These are phyloP conservation scores for Eremomyces bilateralis DNA, from an alignment of 495 filamentous ascomycete genomes.

Conservation along the genomic window DNA sequence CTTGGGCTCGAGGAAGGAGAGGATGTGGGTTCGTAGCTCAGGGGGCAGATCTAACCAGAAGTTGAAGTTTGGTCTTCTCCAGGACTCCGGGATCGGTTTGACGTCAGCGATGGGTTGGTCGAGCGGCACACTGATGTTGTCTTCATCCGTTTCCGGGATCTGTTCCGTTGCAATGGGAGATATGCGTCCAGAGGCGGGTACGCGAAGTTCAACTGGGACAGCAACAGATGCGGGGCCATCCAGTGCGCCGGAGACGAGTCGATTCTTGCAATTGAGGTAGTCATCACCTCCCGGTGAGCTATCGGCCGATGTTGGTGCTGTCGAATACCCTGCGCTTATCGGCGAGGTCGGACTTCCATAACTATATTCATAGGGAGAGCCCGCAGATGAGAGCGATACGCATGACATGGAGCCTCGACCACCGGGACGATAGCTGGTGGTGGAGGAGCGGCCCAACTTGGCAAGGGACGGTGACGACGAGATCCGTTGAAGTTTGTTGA, in stretches of 20 bases:
- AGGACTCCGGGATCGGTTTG: constrained; percentile 7
- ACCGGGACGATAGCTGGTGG: constrained; percentile 32
- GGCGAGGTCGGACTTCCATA: constrained; percentile 35
- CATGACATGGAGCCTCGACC: constrained; percentile 69
- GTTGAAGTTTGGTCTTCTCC: constrained; percentile 31
- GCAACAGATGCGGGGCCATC: constrained; percentile 29
- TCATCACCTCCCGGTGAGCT: constrained; percentile 26
- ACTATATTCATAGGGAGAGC: constrained; percentile 28
- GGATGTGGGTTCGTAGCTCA: constrained; percentile 60
- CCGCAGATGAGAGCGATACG: constrained; percentile 48
- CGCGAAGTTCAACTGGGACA: constrained; percentile 42
- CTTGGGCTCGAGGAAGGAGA: constrained; percentile 54
- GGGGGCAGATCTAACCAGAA: constrained; percentile 65
- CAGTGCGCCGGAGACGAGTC: constrained; percentile 27
- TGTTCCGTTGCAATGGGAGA: constrained; percentile 6
- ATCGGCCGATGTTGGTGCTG: constrained; percentile 36
- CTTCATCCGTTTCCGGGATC: constrained; percentile 18
- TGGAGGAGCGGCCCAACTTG: constrained; percentile 30
- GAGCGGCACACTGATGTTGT: constrained; percentile 25
- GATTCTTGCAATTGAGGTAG: constrained; percentile 22
- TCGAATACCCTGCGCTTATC: constrained; percentile 38
- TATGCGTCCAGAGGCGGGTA: constrained; percentile 16
- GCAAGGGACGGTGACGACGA: constrained; percentile 64
- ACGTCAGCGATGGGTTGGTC: constrained; percentile 9
- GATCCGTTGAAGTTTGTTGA: constrained; percentile 69